These are phyloP conservation scores for Corynespora cassiicola DNA, from an alignment of 2,329 filamentous ascomycete species.

Conservation along the genomic window DNA sequence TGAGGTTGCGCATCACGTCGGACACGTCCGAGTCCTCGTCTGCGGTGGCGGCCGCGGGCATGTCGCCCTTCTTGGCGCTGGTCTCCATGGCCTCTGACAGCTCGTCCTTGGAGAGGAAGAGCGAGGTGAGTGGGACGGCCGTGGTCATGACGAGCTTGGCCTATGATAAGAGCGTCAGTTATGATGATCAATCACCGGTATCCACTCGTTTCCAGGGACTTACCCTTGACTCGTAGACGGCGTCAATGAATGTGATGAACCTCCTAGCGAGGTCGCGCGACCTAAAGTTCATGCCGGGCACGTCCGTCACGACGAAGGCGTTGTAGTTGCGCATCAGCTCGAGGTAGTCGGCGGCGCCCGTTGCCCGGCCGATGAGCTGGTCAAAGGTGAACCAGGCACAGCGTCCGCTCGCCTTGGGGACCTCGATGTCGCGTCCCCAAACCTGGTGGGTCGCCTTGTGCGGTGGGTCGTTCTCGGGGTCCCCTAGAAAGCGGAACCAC, in stretches of 20 bases:
- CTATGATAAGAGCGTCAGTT: conserved; percentile 50
- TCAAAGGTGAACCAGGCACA: conserved; percentile 93
- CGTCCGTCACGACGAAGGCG: conserved; percentile 87
- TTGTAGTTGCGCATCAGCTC: conserved; percentile 91
- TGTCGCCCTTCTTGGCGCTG: conserved; percentile 45
- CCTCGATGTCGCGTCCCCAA: conserved; percentile 89
- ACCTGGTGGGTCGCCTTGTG: conserved; percentile 81
- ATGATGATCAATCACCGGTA: too few species aligned
- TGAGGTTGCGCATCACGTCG: conserved; percentile 77
- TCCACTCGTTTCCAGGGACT: conserved; percentile 28
- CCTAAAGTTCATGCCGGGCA: conserved; percentile 88
- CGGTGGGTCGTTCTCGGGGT: conserved; percentile 76
- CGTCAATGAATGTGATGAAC: conserved; percentile 98
- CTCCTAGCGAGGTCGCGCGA: conserved; percentile 86
- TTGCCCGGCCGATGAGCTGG: conserved; percentile 86
- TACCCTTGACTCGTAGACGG: conserved; percentile 80
- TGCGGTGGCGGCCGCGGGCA: conserved; percentile 43
- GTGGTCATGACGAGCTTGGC: conserved; percentile 96
- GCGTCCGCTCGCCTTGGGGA: conserved; percentile 85
- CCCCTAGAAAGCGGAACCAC: conserved; percentile 95
- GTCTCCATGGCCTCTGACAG: conserved; percentile 53
- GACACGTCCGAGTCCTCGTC: conserved; percentile 62
- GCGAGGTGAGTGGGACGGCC: conserved; percentile 80
- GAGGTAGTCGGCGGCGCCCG: conserved; percentile 92
- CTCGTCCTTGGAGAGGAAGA: conserved; percentile 76